Conservation (phyloP, 495 filamentous ascomycete species). For the Podospora fimiseda region DNA sequence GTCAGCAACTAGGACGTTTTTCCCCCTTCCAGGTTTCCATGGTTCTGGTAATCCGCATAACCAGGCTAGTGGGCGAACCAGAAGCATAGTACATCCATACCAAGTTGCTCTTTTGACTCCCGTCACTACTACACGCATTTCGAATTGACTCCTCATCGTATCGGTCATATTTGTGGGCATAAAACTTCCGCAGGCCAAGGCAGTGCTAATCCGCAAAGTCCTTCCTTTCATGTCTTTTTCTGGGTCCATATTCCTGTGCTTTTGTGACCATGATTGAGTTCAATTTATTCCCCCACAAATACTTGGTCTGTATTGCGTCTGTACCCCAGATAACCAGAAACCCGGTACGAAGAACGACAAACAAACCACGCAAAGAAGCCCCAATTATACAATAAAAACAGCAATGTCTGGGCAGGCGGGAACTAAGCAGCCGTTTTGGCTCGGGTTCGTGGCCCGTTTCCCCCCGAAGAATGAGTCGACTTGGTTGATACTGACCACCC, state of each 20-base stretch:
- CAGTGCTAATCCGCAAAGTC: background rate
- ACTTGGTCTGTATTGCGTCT: background rate
- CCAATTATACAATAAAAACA: conserved; percentile 1
- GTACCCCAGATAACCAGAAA: background rate
- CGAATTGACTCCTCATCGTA: too few species aligned
- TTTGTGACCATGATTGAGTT: background rate
- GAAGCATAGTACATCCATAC: too few species aligned
- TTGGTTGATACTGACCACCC: background rate
- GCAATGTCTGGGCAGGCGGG: conserved; percentile 12
- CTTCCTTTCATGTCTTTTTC: background rate
- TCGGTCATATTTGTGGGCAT: conserved; percentile 5
- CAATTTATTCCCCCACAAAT: background rate
- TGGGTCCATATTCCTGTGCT: background rate
- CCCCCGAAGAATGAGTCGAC: background rate
- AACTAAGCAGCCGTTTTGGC: conserved; percentile 31
- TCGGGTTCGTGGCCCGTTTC: conserved; percentile 18
- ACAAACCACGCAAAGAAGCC: background rate
- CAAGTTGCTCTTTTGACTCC: too few species aligned
- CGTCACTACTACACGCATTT: too few species aligned
- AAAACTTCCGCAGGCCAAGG: background rate
- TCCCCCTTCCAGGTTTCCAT: too few species aligned
- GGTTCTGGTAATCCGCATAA: background rate
- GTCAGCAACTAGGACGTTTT: too few species aligned
- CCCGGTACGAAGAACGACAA: too few species aligned
- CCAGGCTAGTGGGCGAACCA: too few species aligned